Evolutionary conservation across 176 grass and related monocot genomes (phyloP).

Genomic region (Alloteropsis semialata): DNA sequence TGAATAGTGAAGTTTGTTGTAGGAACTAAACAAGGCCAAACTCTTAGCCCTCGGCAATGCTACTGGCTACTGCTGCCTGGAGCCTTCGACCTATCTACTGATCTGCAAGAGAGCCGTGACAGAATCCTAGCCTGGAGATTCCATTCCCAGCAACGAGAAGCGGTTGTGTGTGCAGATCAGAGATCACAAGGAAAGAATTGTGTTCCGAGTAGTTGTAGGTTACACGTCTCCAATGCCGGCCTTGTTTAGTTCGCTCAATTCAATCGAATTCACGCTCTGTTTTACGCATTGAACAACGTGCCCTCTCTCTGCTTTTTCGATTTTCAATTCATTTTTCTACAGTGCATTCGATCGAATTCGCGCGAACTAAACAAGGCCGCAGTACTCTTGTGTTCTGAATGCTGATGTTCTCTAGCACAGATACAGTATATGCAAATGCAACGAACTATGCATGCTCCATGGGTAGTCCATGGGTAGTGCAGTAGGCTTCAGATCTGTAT

Average conservation of each 20-base stretch:
- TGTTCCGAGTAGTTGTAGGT: not conserved
- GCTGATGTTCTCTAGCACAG: not conserved
- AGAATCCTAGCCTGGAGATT: constrained; percentile 20
- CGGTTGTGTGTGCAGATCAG: not conserved
- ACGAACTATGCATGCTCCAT: not conserved
- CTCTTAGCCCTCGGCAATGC: no score
- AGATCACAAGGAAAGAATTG: not conserved
- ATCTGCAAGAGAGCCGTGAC: not conserved
- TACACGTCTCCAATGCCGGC: not conserved
- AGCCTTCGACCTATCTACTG: not conserved
- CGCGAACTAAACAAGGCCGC: no score
- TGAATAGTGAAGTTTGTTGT: no score
- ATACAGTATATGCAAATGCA: no score
- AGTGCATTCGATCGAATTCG: no score
- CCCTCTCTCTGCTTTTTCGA: no score
- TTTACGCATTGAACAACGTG: no score
- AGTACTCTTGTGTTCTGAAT: not conserved
- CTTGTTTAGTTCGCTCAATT: no score
- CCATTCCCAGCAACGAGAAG: constrained; percentile 30
- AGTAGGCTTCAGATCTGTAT: not conserved
- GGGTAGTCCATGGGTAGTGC: no score
- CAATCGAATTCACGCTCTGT: no score
- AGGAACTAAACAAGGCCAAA: no score
- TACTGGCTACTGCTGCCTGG: not conserved
- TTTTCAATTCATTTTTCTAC: no score